phyloP scores from a whole-genome alignment of 1,139 yeast genomes.

The Hyphopichia khmerensis region DNA sequence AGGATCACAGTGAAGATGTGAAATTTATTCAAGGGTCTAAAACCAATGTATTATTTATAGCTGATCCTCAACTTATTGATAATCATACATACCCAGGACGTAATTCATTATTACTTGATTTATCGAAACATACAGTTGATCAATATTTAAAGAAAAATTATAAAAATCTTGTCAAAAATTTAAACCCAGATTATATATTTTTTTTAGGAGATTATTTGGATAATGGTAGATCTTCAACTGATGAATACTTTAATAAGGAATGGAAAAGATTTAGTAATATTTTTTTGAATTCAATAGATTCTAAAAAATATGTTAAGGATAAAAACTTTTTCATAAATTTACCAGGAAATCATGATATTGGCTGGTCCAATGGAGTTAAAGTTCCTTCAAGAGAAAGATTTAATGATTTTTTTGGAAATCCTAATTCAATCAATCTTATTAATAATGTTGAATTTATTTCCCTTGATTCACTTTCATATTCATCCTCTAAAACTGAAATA shows the following conservation, averaged over 20 bases:
- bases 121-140: constrained; percentile 53
- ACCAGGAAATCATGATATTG: constrained; percentile 61
- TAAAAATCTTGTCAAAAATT: constrained; percentile 29
- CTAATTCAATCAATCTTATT: constrained; percentile 30
- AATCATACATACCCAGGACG: constrained; percentile 52
- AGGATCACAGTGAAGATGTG: constrained; percentile 2
- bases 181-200: constrained; percentile 45
- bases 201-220: constrained; percentile 57
- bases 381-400: constrained; percentile 38
- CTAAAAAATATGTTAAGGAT: constrained; percentile 19
- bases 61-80: constrained; percentile 50
- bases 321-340: constrained; percentile 32
- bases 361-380: constrained; percentile 51
- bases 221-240: constrained; percentile 47
- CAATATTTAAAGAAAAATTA: constrained; percentile 48
- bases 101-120: constrained; percentile 26
- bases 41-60: constrained; percentile 35
- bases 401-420: constrained; percentile 35
- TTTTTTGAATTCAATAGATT: constrained; percentile 18
- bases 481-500: constrained; percentile 30
- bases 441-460: constrained; percentile 46
- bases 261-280: constrained; percentile 38
- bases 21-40: neutral
- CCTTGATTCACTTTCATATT: constrained; percentile 45
- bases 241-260: constrained; percentile 39